Conservation (phyloP, 768 basidiomycete genomes). For the Porpolomopsis calyptriformis region DNA sequence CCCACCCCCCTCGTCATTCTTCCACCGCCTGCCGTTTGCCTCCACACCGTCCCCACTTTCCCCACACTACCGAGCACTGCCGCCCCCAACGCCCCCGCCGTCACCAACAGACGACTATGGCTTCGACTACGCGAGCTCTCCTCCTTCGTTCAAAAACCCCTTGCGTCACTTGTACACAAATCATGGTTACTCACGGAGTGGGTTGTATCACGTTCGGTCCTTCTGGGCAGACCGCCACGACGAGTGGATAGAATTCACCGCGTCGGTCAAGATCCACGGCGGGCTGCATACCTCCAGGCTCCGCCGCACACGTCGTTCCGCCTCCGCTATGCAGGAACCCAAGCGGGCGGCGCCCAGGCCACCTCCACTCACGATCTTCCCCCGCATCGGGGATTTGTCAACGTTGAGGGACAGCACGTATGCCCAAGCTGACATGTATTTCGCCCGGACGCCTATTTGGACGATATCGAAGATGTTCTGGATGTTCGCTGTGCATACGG, state of each 20-base stretch:
- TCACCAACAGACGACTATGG: background rate
- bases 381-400: constrained; percentile 53
- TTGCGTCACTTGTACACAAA: constrained; percentile 38
- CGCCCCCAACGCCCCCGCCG: background rate
- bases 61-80: no score
- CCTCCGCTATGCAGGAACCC: background rate
- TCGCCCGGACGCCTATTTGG: constrained; percentile 48
- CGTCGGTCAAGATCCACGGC: background rate
- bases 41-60: background rate
- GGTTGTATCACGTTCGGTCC: constrained; percentile 47
- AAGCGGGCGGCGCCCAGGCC: constrained; percentile 7
- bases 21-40: background rate
- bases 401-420: constrained; percentile 50
- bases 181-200: constrained; percentile 54
- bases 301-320: no score
- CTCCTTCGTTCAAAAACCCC: constrained; percentile 15
- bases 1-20: no score
- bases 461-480: constrained; percentile 60
- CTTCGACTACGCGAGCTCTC: no score
- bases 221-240: constrained; percentile 52
- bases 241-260: constrained; percentile 27
- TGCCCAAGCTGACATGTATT: constrained; percentile 47
- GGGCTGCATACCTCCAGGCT: background rate
- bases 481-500: constrained; percentile 45
- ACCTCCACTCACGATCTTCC: constrained; percentile 35